phyloP scores from a whole-genome alignment of 2,329 filamentous ascomycete genomes.

The Cladosporium phlei region DNA sequence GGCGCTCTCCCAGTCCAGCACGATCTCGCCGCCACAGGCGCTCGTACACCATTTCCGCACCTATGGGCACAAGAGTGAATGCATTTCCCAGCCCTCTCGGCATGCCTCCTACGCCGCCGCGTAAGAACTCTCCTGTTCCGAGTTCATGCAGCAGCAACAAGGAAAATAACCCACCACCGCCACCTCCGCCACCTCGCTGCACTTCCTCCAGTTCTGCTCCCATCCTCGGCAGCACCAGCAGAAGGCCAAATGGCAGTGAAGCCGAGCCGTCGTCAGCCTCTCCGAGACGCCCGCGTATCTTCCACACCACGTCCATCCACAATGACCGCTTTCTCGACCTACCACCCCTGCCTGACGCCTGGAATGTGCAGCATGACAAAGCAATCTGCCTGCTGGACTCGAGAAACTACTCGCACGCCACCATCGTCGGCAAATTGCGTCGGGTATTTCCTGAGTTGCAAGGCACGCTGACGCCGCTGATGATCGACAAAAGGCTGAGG shows the following conservation, averaged over 20 bases:
- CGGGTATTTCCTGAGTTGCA: slow-evolving; percentile 28
- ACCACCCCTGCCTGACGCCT: slow-evolving; percentile 27
- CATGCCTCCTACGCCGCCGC: slow-evolving; percentile 8
- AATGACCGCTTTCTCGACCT: slow-evolving; percentile 25
- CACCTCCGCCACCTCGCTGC: background rate
- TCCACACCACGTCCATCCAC: slow-evolving; percentile 15
- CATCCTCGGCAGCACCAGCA: background rate
- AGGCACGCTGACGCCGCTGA: slow-evolving; percentile 25
- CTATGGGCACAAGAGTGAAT: slow-evolving; percentile 7
- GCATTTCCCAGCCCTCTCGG: slow-evolving; percentile 9
- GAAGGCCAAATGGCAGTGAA: background rate
- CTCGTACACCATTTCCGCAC: slow-evolving; percentile 13
- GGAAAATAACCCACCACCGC: slow-evolving; percentile 4
- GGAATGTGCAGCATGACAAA: slow-evolving; percentile 30
- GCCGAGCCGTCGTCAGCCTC: background rate
- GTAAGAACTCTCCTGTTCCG: background rate
- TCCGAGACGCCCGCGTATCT: slow-evolving; percentile 6
- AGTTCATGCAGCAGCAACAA: slow-evolving; percentile 8
- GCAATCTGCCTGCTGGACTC: slow-evolving; percentile 34
- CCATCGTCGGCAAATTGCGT: slow-evolving; percentile 29
- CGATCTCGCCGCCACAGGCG: slow-evolving; percentile 7
- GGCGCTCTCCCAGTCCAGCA: slow-evolving; percentile 4
- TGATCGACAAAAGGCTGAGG: slow-evolving; percentile 33
- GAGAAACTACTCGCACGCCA: slow-evolving; percentile 23
- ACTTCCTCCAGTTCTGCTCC: slow-evolving; percentile 9